Percentiles rank a stretch among this genome's conserved stretches.
These are phyloP conservation scores for Aspergillus asperescens DNA, from an alignment of 495 filamentous ascomycete genomes.

Conservation along the genomic window DNA sequence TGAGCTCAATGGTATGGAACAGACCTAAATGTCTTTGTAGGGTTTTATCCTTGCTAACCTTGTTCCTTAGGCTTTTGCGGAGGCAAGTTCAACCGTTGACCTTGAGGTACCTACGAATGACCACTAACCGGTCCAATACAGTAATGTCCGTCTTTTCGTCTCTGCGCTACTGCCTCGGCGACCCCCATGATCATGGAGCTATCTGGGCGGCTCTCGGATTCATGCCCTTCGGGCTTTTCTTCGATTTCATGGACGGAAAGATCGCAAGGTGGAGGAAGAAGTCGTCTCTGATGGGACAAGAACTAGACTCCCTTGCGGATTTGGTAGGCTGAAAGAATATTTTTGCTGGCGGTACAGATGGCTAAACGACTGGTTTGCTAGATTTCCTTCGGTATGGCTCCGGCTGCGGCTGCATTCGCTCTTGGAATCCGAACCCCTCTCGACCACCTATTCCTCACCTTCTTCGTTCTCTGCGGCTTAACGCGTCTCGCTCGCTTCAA, in stretches of 20 bases:
- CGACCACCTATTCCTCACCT: slow-evolving; percentile 78
- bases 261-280: slow-evolving; percentile 95
- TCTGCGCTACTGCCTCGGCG: slow-evolving; percentile 84
- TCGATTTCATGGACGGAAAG: slow-evolving; percentile 97
- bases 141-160: slow-evolving; percentile 95
- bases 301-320: slow-evolving; percentile 95
- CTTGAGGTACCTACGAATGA: neutral
- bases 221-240: slow-evolving; percentile 92
- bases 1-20: slow-evolving; percentile 74
- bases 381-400: slow-evolving; percentile 94
- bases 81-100: slow-evolving; percentile 31
- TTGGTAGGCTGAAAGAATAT: slow-evolving; percentile 56
- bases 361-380: slow-evolving; percentile 33
- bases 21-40: neutral
- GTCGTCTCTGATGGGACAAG: slow-evolving; percentile 94
- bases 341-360: neutral
- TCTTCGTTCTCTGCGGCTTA: slow-evolving; percentile 93
- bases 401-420: slow-evolving; percentile 80
- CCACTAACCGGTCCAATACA: slow-evolving; percentile 27
- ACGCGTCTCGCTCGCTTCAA: slow-evolving; percentile 96
- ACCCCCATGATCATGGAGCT: slow-evolving; percentile 56
- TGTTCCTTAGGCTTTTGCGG: slow-evolving; percentile 46
- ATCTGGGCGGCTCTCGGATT: slow-evolving; percentile 79
- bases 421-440: slow-evolving; percentile 80
- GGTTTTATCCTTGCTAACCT: slow-evolving; percentile 11